Percentiles rank a stretch among this genome's conserved stretches.
Evolutionary conservation across 345 rosid species (phyloP).

Genomic region (Durio zibethinus): DNA sequence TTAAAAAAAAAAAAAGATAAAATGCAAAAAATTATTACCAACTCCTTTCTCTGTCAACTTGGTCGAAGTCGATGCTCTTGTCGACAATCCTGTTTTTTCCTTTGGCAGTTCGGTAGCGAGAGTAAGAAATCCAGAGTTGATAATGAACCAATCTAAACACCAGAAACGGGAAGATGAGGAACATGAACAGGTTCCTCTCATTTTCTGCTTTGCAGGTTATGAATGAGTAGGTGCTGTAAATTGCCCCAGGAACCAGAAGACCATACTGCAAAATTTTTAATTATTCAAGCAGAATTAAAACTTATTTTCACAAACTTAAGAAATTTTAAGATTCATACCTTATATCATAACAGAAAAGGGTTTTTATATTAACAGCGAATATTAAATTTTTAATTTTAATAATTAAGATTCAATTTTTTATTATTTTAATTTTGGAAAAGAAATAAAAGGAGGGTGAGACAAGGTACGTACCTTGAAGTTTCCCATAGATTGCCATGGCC

Average conservation of each 20-base stretch:
- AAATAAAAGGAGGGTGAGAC: background rate
- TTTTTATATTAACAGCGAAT: too few relatives aligned
- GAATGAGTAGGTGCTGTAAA: conserved; percentile 34
- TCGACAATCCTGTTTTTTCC: conserved; percentile 60
- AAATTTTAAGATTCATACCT: too few relatives aligned
- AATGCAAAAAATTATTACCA: conserved; percentile 33
- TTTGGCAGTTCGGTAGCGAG: conserved; percentile 58
- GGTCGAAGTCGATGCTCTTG: conserved; percentile 65
- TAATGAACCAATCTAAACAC: conserved; percentile 55
- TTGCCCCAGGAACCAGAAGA: conserved; percentile 42
- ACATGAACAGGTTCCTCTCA: conserved; percentile 38
- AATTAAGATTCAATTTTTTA: too few relatives aligned
- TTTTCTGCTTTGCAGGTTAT: conserved; percentile 22
- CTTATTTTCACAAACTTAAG: too few relatives aligned
- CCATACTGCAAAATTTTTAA: conserved; percentile 29
- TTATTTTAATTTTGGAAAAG: too few relatives aligned
- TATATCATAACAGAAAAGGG: too few relatives aligned
- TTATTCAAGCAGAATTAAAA: too few relatives aligned
- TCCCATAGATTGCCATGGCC: conserved; percentile 64
- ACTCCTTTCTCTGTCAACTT: conserved; percentile 60
- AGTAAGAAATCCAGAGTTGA: conserved; percentile 62
- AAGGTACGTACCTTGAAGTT: conserved; percentile 49
- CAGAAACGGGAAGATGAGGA: conserved; percentile 40
- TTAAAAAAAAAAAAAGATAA: too few relatives aligned
- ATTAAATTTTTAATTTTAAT: too few relatives aligned